Evolutionary conservation across 2,329 filamentous ascomycete species (phyloP), one percentile per base, ranked within the genome.

Genomic region (Diplodia sapinea): DNA sequence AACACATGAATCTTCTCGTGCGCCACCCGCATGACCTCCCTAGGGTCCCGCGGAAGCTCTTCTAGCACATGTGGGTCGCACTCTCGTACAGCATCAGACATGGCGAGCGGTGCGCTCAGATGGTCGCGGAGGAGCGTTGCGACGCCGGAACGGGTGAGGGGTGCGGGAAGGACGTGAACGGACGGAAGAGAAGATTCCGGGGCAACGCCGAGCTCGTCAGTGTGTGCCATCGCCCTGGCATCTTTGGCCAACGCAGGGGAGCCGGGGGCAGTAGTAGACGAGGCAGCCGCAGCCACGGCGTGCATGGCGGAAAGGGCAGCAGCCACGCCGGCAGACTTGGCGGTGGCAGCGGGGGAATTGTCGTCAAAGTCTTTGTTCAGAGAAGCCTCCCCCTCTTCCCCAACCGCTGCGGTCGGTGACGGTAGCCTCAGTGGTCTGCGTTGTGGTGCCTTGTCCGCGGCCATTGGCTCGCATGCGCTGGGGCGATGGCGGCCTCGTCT

Each of bases 1-100:
- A 87, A 92, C 4, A 89, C 85, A 72, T 94, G 90, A 69, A 94
- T 86, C 70, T 88, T 90, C 51, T 86, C 81, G 66, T 88, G 87
- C 0, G 89, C 86, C 15, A 91, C 78, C 8, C 82, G 80, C 5
- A 87, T 78, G 90, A 86, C 43, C 85, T 75, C 6, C 82, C 78
- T 13, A 78, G 74, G 13, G n/a, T n/a, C 13, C 26, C 12, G 5
- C 20, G 33, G 20, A 11, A 66, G 54, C 12, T 29, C 12, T 38
- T 63, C 64, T 8, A 82, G 71, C 4, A 78, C 74, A 5, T 81
- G 77, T 40, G 74, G 68, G 26, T 82, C 82, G 70, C 82, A 84
- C 47, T 74, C 73, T 33, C 75, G 71, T 17, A 84, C 80, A 4
- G 71, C 31, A 54, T 77, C 75, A 40, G 68, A 54, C 11, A 20